Percentiles rank a stretch among this genome's conserved stretches.
These are phyloP conservation scores for Diaporthe vaccinii DNA, from an alignment of 2,329 filamentous ascomycete species.

Conservation along the genomic window DNA sequence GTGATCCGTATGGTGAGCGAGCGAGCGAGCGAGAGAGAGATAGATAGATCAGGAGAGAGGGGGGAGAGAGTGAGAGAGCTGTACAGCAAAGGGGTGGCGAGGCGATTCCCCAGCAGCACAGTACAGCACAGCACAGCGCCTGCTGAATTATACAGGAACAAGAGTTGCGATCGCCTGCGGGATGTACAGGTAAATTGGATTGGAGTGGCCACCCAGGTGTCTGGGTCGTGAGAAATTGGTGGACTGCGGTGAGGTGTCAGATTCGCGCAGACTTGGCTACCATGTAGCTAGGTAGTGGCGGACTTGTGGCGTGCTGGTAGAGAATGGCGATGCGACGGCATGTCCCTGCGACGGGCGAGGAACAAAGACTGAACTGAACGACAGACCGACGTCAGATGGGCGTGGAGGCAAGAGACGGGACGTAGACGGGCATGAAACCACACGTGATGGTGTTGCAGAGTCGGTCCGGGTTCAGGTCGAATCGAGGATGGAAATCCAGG, in stretches of 20 bases:
- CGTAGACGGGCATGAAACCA: slow-evolving; percentile 22
- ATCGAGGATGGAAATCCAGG: not conserved
- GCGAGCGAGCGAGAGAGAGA: not conserved
- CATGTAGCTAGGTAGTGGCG: slow-evolving; percentile 12
- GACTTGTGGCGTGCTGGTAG: slow-evolving; percentile 16
- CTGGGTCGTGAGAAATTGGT: slow-evolving; percentile 15
- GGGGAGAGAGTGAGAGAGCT: not conserved
- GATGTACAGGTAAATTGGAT: not conserved
- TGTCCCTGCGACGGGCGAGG: slow-evolving; percentile 33
- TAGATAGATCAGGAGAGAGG: not conserved
- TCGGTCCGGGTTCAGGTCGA: not conserved
- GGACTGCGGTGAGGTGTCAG: slow-evolving; percentile 15
- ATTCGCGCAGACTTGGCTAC: slow-evolving; percentile 14
- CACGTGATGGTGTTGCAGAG: slow-evolving; percentile 22
- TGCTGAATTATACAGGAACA: slow-evolving; percentile 14
- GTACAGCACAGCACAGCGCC: not conserved
- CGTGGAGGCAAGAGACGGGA: slow-evolving; percentile 9
- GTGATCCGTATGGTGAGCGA: not conserved
- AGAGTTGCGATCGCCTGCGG: slow-evolving; percentile 3
- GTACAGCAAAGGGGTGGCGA: not conserved
- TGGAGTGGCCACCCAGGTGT: not conserved
- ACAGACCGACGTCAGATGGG: slow-evolving; percentile 21
- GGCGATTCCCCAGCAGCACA: not conserved
- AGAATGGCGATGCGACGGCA: slow-evolving; percentile 37
- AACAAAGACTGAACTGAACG: slow-evolving; percentile 17